These are phyloP conservation scores for Xylariaceae sp. DNA, from an alignment of 2,329 filamentous ascomycete species.

Conservation along the genomic window DNA sequence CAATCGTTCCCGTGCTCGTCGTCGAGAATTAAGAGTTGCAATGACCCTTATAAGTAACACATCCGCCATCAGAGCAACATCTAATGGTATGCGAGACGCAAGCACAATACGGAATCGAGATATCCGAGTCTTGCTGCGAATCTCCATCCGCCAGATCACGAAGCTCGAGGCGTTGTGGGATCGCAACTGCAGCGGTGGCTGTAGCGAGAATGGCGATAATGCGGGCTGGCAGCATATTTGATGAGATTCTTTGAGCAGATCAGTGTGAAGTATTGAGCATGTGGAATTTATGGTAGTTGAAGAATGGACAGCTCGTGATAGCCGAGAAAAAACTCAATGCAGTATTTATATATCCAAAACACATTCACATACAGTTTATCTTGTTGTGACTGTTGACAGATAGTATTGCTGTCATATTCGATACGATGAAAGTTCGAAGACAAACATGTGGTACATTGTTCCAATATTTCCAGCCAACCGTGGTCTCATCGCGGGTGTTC, in stretches of 20 bases:
- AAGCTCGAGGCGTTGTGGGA: background rate
- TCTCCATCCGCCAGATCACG: background rate
- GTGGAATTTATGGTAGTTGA: background rate
- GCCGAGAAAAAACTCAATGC: too few species aligned
- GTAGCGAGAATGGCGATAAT: constrained; percentile 1
- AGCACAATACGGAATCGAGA: constrained; percentile 8
- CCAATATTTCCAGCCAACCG: too few species aligned
- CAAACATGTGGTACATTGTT: too few species aligned
- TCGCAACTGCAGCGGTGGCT: background rate
- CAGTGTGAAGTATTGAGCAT: background rate
- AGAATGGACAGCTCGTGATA: too few species aligned
- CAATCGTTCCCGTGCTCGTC: background rate
- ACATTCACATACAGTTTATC: too few species aligned
- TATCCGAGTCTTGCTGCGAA: background rate
- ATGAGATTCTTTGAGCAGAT: background rate
- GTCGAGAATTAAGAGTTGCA: background rate
- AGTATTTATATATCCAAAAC: too few species aligned
- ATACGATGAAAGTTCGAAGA: too few species aligned
- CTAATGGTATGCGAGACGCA: constrained; percentile 5
- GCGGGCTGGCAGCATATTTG: constrained; percentile 3
- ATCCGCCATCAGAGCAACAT: constrained; percentile 12
- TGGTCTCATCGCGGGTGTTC: too few species aligned
- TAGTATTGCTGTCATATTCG: too few species aligned
- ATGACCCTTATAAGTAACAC: background rate
- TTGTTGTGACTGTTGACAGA: too few species aligned